Evolutionary conservation across 139 green algal genomes (phyloP), one percentile per base, ranked within the genome.

Genomic region (Chlorella ohadii): DNA sequence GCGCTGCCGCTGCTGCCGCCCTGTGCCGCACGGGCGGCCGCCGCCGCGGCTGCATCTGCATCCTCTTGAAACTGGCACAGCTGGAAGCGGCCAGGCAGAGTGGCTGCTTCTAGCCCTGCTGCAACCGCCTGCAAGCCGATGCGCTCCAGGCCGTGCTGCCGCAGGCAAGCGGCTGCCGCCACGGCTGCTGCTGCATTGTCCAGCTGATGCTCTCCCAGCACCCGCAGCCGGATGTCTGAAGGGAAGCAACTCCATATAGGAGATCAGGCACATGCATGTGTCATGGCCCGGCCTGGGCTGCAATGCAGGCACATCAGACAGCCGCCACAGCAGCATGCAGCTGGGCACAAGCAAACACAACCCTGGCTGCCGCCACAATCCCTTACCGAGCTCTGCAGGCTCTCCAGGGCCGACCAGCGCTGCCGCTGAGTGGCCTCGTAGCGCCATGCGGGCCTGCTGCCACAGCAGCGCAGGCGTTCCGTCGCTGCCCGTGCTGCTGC

Each of bases 1-100:
- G 33, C 33, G 15, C 44, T 9, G 41, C 47, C 72, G 28, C 25
- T 27, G 9, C 13, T 39, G 47, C 39, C 78, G 28, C 63, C 63
- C n/a, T 41, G 78, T 3, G 51, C 39, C 20, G 61, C 44, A 63
- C 17, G 55, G n/a, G 41, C 34, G 4, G 33, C 51, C 25, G 72
- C 74, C 41, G 81, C 27, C 65, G 34, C 44, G 3, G 57, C 66
- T n/a, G 28, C 51, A 57, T 65, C 65, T 25, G 33, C 34, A 11
- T 80, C 59, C 27, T 71, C 63, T n/a, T n/a, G n/a, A 27, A 86
- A 81, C 55, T 72, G 44, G 31, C 80, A 44, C 56, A 96, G 86
- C 89, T 97, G 94, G 57, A 98, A 94, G 5, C 95, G 74, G 19
- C 92, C 93, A 15, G 90, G 92, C 56, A 97, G 84, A 7, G 17